Evolutionary conservation across 176 grass and related monocot species (phyloP).

Genomic region (Poa annua): DNA sequence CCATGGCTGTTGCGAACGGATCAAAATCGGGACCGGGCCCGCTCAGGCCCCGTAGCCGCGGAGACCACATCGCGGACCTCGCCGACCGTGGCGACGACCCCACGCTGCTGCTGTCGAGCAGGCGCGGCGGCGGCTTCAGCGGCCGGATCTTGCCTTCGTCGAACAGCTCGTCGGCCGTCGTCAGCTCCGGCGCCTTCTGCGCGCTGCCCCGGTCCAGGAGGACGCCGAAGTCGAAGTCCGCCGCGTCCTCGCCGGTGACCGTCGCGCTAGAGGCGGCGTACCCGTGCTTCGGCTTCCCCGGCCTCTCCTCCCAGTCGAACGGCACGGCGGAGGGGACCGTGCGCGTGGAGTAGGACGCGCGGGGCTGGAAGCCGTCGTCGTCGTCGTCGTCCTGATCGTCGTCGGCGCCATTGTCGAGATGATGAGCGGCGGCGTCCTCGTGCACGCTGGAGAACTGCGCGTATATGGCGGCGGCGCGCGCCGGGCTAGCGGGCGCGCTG

Average conservation of each 20-base stretch:
- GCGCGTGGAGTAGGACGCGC: constrained; percentile 48
- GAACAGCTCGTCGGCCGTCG: constrained; percentile 82
- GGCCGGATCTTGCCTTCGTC: constrained; percentile 66
- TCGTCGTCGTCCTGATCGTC: neutral
- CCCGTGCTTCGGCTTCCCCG: constrained; percentile 66
- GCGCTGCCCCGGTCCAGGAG: constrained; percentile 48
- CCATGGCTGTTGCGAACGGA: constrained; percentile 75
- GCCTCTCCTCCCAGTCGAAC: constrained; percentile 86
- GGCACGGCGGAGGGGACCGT: constrained; percentile 55
- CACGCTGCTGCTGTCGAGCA: constrained; percentile 53
- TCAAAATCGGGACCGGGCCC: constrained; percentile 62
- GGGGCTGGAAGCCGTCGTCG: constrained; percentile 37
- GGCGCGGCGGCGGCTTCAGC: constrained; percentile 71
- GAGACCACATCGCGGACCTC: constrained; percentile 56
- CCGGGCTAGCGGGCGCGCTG: constrained; percentile 80
- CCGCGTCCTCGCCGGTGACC: neutral
- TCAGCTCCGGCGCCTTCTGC: constrained; percentile 37
- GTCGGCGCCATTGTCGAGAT: neutral
- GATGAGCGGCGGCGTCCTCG: neutral
- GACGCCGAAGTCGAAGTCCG: constrained; percentile 77
- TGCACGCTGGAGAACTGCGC: constrained; percentile 36
- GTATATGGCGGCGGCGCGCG: constrained; percentile 65
- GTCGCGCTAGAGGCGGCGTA: neutral
- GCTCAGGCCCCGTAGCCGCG: constrained; percentile 39
- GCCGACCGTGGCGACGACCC: constrained; percentile 67